Evolutionary conservation across 805 yeast species (phyloP).

Genomic region (Metschnikowia santaceciliae): DNA sequence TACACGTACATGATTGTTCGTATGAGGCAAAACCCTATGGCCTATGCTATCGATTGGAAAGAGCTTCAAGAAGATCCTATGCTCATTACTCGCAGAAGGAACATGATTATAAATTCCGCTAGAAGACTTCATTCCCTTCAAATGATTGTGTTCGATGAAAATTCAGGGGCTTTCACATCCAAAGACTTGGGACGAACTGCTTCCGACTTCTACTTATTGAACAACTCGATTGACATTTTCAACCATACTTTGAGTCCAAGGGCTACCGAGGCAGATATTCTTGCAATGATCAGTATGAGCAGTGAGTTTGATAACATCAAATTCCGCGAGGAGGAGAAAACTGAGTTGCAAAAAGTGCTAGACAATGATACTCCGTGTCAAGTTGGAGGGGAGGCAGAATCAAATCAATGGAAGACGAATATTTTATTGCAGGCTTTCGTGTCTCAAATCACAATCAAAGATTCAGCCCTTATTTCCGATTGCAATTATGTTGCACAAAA

Average conservation of each 20-base stretch:
- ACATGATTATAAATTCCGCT: constrained; percentile 77
- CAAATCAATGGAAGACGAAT: constrained; percentile 83
- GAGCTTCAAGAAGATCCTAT: constrained; percentile 81
- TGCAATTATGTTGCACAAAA: constrained; percentile 93
- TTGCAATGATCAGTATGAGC: constrained; percentile 86
- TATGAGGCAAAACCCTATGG: constrained; percentile 91
- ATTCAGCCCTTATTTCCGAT: constrained; percentile 82
- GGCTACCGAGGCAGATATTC: constrained; percentile 88
- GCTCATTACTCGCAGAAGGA: constrained; percentile 66
- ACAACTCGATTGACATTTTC: constrained; percentile 84
- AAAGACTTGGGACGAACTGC: constrained; percentile 94
- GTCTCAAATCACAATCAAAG: constrained; percentile 67
- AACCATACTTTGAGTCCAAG: constrained; percentile 77
- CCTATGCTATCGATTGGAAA: constrained; percentile 86
- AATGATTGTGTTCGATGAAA: constrained; percentile 90
- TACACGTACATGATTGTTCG: constrained; percentile 92
- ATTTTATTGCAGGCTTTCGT: constrained; percentile 83
- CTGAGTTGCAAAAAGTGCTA: constrained; percentile 60
- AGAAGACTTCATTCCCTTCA: constrained; percentile 78
- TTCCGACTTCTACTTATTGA: constrained; percentile 84
- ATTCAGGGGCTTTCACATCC: constrained; percentile 70
- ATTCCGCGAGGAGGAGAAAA: constrained; percentile 80
- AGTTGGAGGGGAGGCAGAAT: constrained; percentile 68
- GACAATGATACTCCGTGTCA: constrained; percentile 73
- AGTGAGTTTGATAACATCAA: constrained; percentile 90